A percentile compares a stretch with the other conserved stretches of the same genome.
Evolutionary conservation across 768 basidiomycete species (phyloP).

Genomic region (Wakefieldia striispora): DNA sequence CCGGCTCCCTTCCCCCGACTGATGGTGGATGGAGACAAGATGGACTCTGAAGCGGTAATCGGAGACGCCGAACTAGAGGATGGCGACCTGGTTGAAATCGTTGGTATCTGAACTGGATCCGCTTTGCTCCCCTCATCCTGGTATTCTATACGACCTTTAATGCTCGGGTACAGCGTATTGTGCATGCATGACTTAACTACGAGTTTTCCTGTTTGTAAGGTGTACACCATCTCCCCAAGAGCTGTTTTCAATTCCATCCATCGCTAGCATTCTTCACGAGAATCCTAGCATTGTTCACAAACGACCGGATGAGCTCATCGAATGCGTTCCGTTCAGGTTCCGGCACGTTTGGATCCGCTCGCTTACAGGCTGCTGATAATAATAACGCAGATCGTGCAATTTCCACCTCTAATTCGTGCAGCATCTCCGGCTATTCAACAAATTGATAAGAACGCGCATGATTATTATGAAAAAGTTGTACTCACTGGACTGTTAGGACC

Average conservation of each 20-base stretch:
- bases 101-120: conserved; percentile 43
- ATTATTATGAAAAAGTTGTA: conserved; percentile 6
- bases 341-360: conserved; percentile 55
- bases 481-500: conserved; percentile 51
- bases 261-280: conserved; percentile 72
- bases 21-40: conserved; percentile 68
- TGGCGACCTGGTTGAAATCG: conserved; percentile 75
- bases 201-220: not conserved
- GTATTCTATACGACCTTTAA: conserved; percentile 13
- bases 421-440: conserved; percentile 47
- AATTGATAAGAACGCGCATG: conserved; percentile 1
- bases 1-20: conserved; percentile 33
- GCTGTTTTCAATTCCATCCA: conserved; percentile 36
- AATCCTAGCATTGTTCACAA: conserved; percentile 92
- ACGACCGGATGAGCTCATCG: conserved; percentile 88
- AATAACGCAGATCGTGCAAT: conserved; percentile 70
- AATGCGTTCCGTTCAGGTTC: conserved; percentile 74
- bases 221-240: not conserved
- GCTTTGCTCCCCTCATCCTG: conserved; percentile 1
- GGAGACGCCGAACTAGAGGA: conserved; percentile 72
- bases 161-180: conserved; percentile 6
- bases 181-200: conserved; percentile 4
- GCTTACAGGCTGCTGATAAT: conserved; percentile 66
- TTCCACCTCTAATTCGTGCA: conserved; percentile 93
- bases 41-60: conserved; percentile 59